Evolutionary conservation across 2,329 filamentous ascomycete species (phyloP), one percentile per base, ranked within the genome.

Genomic region (Albifimbria verrucaria): DNA sequence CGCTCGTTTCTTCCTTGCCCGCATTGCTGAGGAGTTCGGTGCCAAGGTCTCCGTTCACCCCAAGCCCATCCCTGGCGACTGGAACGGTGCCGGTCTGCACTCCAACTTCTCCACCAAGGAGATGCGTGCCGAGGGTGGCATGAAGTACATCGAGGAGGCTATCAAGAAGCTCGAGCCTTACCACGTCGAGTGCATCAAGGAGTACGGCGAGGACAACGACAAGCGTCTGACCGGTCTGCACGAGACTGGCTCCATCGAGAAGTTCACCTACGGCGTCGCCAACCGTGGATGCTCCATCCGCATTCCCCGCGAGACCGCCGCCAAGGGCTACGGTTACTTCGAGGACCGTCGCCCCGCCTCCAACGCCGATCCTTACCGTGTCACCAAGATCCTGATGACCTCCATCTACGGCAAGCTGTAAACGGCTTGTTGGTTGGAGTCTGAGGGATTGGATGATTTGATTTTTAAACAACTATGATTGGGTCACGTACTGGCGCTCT

Each of bases 161-260:
- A 88, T 92, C 77, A 88, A 90, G 85, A 92, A 90, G 77, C 85
- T 92, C 18, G 88, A 89, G 75, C 81, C 79, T 58, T 87, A 88
- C 65, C 88, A 92, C 77, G 74, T 77, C 62, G 88, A 92, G 81
- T 92, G 90, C 84, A 96, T 96, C 75, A 87, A 88, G 62, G 92
- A 96, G 62, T 96, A 96, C 72, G 92, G 94, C 68, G 90, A 96
- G 80, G 93, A 92, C 73, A 99, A 99, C 80, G 91, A 94, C 65
- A 83, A 88, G 65, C 92, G 94, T 69, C 88, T 97, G 65, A 97
- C 93, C 50, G 94, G 94, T 65, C 82, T 83, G 61, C 91, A 97
- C 77, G 94, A 99, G 86, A 99, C 94, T 11, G 92, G 92, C 46
- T 85, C 81, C 65, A 97, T 96, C 68, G 93, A 99, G 70, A 83